Base-by-base conservation (phyloP, 1,284 basidiomycete species). In the Macrocystidia cucumis region DNA sequence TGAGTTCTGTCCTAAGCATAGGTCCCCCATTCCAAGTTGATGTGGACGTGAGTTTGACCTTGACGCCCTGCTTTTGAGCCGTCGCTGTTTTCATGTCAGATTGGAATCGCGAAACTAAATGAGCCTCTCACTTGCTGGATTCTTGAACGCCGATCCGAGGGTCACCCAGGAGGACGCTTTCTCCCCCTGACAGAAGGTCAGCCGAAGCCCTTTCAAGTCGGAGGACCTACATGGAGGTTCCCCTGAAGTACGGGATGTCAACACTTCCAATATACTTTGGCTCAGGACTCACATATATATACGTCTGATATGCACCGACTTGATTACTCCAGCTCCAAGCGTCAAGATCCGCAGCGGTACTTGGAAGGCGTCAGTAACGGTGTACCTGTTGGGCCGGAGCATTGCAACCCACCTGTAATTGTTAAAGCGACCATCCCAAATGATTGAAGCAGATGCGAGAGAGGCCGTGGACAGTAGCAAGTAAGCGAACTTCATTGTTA, bases 1-100 rank as follows among this genome's bases (percentile, higher is more conserved):
- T 21, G 16, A 39, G 31, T 26, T 39, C 37, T 8, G 32, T 39
- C 26, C 37, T 28, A 22, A 32, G 37, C 37, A 38, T 38, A 8
- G 37, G 37, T 6, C 37, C 37, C 19, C 37, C 32, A 17, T 39
- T 38, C 37, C 37, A 38, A 8, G 31, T 33, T 4, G 37, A 38
- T 11, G 37, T 38, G 14, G 37, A 27, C 4, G 37, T 28, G 9
- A 34, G 32, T 17, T 38, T 38, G 14, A 38, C 26, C 22, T 33
- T 38, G 20, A 38, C 31, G 24, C 31, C 30, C 28, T 38, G 36
- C 16, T 32, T 32, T 12, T 18, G 24, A 2, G 16, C 13, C 6
- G 29, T 32, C 6, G 36, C 30, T 18, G 14, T 13, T 18, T n/a
- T n/a, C n/a, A n/a, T n/a, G n/a, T n/a, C n/a, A n/a, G 7, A 3